Percentiles rank a stretch among this genome's conserved stretches.
These are phyloP conservation scores for Salisapilia sapeloensis DNA, from an alignment of 352 stramenopile species.

Conservation along the genomic window DNA sequence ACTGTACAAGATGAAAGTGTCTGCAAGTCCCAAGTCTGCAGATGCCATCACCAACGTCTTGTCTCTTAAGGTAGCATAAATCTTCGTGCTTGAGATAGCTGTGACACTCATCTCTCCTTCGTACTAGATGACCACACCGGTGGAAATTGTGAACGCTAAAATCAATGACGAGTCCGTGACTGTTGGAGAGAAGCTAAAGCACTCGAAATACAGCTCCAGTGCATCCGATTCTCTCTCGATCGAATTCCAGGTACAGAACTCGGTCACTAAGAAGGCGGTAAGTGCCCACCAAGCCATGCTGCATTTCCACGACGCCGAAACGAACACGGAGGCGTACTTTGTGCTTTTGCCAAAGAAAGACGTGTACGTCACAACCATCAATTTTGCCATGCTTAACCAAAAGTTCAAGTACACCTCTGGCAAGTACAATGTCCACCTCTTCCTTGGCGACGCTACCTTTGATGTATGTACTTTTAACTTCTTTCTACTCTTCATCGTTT, in stretches of 20 bases:
- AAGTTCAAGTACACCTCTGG: constrained; percentile 75
- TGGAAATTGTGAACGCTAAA: constrained; percentile 27
- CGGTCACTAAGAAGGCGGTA: constrained; percentile 30
- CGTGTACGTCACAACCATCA: constrained; percentile 19
- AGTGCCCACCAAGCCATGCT: constrained; percentile 65
- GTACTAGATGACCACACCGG: constrained; percentile 32
- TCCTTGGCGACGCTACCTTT: constrained; percentile 63
- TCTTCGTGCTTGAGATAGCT: background rate
- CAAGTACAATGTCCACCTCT: constrained; percentile 39
- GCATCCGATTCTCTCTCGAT: constrained; percentile 35
- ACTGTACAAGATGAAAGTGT: constrained; percentile 75
- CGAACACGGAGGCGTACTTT: constrained; percentile 60
- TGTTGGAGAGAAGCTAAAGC: constrained; percentile 29
- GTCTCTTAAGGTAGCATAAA: constrained; percentile 25
- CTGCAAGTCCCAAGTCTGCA: constrained; percentile 18
- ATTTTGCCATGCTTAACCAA: constrained; percentile 53
- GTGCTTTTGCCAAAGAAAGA: constrained; percentile 28
- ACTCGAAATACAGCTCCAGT: constrained; percentile 32
- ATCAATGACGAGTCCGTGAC: constrained; percentile 35
- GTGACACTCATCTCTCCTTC: background rate
- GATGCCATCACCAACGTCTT: constrained; percentile 37
- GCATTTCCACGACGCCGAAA: constrained; percentile 33
- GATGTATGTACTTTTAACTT: constrained; percentile 8
- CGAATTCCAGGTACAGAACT: constrained; percentile 36
- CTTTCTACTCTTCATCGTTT: background rate